Base-by-base conservation (phyloP, 208 protist genomes). In the Crithidia brevicula region DNA sequence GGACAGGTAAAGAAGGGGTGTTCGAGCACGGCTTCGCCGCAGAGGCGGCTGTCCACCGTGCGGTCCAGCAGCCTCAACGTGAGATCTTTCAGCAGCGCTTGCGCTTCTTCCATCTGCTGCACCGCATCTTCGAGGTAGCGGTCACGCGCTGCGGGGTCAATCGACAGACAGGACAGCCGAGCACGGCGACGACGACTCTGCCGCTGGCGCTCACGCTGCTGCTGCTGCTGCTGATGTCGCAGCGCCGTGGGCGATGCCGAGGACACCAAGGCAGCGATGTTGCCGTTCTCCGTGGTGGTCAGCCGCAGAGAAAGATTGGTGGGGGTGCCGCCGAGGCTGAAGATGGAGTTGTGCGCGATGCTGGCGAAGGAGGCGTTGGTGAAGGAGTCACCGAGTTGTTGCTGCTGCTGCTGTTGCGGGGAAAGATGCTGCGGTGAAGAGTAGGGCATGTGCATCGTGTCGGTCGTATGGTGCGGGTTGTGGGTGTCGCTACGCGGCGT, bases 1-100 rank as follows among this genome's bases (percentile, higher is more conserved):
- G 59, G 11, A 67, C 88, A 94, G 23, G 77, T 77, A 72, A 96
- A 96, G 74, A 96, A 96, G 2, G 91, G 86, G 58, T 96, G 91
- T 59, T 94, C 86, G 52, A 96, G 76, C 27, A 96, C 91, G 18
- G 61, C 68, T 5, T 61, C 58, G 13, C 91, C 91, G 67, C 63
- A 66, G 13, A 96, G 78, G 3, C 91, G 88, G 46, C 77, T 46
- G 22, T 90, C 80, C 34, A 81, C 57, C 31, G 68, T 57, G 46
- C 88, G 86, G 46, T 86, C 59, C 1, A 96, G 79, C 43, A 96
- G 74, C 42, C 49, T 56, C 50, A 80, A 42, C 52, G 93, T 85
- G 16, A 96, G 70, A 33, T 92, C 85, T 16, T 75, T 40, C 31
- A 96, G 74, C 18, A 92, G 72, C 22, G 70, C 64, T 43, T 72